Conservation (phyloP, 176 grass and related monocot genomes). For the Eragrostis nindensis region DNA sequence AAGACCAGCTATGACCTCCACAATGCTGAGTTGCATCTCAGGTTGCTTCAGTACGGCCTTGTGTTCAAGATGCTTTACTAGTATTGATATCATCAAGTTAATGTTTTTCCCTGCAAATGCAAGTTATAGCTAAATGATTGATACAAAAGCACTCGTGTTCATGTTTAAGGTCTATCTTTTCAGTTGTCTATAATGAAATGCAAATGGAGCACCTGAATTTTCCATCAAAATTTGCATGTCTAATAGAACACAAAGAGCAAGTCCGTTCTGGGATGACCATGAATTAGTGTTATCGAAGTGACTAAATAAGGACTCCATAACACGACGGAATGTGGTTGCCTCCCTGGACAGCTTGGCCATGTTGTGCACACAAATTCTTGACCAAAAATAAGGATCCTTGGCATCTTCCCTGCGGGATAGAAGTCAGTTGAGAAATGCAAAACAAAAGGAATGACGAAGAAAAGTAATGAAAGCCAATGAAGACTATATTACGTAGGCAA, state of each 20-base stretch:
- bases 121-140: slow-evolving; percentile 30
- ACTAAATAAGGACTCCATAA: slow-evolving; percentile 85
- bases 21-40: slow-evolving; percentile 82
- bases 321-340: slow-evolving; percentile 86
- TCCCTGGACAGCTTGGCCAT: slow-evolving; percentile 92
- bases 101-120: slow-evolving; percentile 64
- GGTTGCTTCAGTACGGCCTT: slow-evolving; percentile 82
- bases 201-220: slow-evolving; percentile 68
- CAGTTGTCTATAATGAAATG: slow-evolving; percentile 15
- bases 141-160: slow-evolving; percentile 34
- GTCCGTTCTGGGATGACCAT: slow-evolving; percentile 76
- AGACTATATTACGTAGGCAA: slow-evolving; percentile 63
- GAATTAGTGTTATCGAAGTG: slow-evolving; percentile 76
- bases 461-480: not conserved
- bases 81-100: slow-evolving; percentile 79
- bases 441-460: slow-evolving; percentile 34
- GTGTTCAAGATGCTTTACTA: slow-evolving; percentile 96
- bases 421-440: slow-evolving; percentile 29
- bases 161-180: not conserved
- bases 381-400: slow-evolving; percentile 82
- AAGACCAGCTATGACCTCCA: slow-evolving; percentile 77
- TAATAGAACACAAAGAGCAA: slow-evolving; percentile 68
- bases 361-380: slow-evolving; percentile 90
- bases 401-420: slow-evolving; percentile 73
- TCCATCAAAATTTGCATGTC: slow-evolving; percentile 91